phyloP scores from a whole-genome alignment of 1,284 basidiomycete species.

The Lignosus rhinocerotis region DNA sequence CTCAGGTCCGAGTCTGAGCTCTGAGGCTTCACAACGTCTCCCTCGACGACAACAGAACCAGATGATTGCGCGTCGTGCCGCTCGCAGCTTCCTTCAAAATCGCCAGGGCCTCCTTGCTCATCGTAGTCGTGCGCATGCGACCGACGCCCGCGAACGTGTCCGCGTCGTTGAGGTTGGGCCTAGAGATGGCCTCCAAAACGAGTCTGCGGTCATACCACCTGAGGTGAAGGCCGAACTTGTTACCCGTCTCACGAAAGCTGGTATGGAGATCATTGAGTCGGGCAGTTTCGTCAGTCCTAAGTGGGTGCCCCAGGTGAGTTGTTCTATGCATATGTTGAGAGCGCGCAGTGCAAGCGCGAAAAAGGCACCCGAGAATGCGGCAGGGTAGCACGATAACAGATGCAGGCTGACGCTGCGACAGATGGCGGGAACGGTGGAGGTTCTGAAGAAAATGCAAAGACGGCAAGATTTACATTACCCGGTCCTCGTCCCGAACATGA shows the following conservation, averaged over 20 bases:
- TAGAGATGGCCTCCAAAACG: constrained; percentile 93
- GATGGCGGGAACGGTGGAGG: constrained; percentile 86
- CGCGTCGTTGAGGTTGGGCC: constrained; percentile 92
- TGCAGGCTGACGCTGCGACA: constrained; percentile 32
- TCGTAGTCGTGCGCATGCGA: constrained; percentile 18
- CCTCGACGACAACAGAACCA: too few relatives aligned
- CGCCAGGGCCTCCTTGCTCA: not conserved
- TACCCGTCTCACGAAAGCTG: constrained; percentile 70
- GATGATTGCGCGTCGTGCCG: not conserved
- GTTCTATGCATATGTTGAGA: not conserved
- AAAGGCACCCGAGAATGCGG: not conserved
- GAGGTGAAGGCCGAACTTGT: constrained; percentile 83
- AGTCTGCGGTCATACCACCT: constrained; percentile 74
- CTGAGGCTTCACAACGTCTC: too few relatives aligned
- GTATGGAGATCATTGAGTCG: constrained; percentile 77
- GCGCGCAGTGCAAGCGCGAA: not conserved
- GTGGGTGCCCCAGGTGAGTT: constrained; percentile 86
- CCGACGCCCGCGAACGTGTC: constrained; percentile 40
- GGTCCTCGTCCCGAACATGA: constrained; percentile 85
- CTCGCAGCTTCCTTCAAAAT: not conserved
- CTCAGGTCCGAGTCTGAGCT: too few relatives aligned
- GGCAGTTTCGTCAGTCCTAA: constrained; percentile 93
- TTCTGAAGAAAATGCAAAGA: constrained; percentile 59
- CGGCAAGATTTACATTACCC: constrained; percentile 67
- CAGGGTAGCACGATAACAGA: not conserved